These are phyloP conservation scores for Raffaelea arxii DNA, from an alignment of 2,329 filamentous ascomycete species.

Conservation along the genomic window DNA sequence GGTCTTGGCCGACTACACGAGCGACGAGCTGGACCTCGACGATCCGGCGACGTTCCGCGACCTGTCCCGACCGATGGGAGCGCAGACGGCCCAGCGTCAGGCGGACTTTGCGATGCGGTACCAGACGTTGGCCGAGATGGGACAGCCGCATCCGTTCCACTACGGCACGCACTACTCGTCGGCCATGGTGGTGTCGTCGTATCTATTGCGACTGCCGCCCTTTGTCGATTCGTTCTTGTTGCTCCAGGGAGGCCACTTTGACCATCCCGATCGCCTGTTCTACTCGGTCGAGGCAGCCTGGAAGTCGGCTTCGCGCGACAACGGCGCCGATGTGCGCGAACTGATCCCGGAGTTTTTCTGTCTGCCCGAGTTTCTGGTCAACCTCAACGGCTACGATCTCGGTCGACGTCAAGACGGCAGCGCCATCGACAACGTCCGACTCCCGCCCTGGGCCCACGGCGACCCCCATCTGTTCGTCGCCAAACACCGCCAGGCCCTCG, in stretches of 20 bases:
- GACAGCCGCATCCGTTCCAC: slow-evolving; percentile 85
- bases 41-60: slow-evolving; percentile 83
- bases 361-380: slow-evolving; percentile 87
- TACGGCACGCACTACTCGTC: slow-evolving; percentile 99
- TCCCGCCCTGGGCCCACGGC: slow-evolving; percentile 96
- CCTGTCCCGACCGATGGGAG: slow-evolving; percentile 91
- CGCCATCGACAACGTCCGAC: slow-evolving; percentile 71
- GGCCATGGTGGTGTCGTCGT: slow-evolving; percentile 96
- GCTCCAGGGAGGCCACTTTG: slow-evolving; percentile 90
- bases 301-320: slow-evolving; percentile 79
- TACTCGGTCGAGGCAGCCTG: slow-evolving; percentile 87
- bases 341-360: slow-evolving; percentile 97
- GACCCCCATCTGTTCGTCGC: slow-evolving; percentile 92
- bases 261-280: slow-evolving; percentile 91
- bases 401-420: slow-evolving; percentile 71
- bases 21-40: slow-evolving; percentile 78
- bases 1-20: slow-evolving; percentile 93
- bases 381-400: slow-evolving; percentile 91
- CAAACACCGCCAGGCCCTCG: slow-evolving; percentile 90
- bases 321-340: slow-evolving; percentile 90
- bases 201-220: slow-evolving; percentile 86
- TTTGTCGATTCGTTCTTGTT: slow-evolving; percentile 94
- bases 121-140: slow-evolving; percentile 81
- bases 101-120: slow-evolving; percentile 77
- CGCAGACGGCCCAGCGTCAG: slow-evolving; percentile 68